Evolutionary conservation across 2,329 filamentous ascomycete species (phyloP), one percentile per base, ranked within the genome.

Genomic region (Aspergillus versicolor): DNA sequence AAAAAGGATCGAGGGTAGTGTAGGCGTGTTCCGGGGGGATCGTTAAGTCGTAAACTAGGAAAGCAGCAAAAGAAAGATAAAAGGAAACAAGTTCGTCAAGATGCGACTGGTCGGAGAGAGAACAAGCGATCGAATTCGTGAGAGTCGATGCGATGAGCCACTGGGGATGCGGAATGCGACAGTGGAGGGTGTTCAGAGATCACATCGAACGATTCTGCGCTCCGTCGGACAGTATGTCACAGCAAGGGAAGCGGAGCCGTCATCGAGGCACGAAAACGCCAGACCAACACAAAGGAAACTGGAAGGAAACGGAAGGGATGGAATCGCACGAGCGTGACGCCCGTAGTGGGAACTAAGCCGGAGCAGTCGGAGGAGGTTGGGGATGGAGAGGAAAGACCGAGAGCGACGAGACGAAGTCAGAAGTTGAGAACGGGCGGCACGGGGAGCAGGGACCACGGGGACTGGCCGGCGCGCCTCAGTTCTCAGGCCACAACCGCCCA

Each of bases 211-310:
- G 54, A 48, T 54, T 49, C 55, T 50, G 60, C 47, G 58, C 54
- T 65, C 52, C 60, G 63, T 64, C 51, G 55, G 53, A 57, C 45
- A 55, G 52, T 46, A 56, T 37, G 56, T 49, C 57, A 58, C 30
- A 60, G 57, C 55, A 58, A 54, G 49, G 48, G 56, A 59, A 42
- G 30, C 46, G 55, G 52, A 44, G 34, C 58, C 54, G 63, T 58
- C 59, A 60, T 64, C 58, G 59, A 58, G 60, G 63, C 63, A 63
- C 63, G 60, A 63, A 63, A 62, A 65, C 63, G 58, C 62, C 62
- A 64, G 63, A 66, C 63, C 65, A 67, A 64, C 65, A 67, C 63
- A 65, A 65, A 65, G 60, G 61, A 63, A 63, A 66, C 9, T 45
- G 37, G 41, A 48, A 45, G 41, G 52, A 60, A 60, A 61, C 40